These are phyloP conservation scores for Drechslera avenae DNA, from an alignment of 2,329 filamentous ascomycete species.

Conservation along the genomic window DNA sequence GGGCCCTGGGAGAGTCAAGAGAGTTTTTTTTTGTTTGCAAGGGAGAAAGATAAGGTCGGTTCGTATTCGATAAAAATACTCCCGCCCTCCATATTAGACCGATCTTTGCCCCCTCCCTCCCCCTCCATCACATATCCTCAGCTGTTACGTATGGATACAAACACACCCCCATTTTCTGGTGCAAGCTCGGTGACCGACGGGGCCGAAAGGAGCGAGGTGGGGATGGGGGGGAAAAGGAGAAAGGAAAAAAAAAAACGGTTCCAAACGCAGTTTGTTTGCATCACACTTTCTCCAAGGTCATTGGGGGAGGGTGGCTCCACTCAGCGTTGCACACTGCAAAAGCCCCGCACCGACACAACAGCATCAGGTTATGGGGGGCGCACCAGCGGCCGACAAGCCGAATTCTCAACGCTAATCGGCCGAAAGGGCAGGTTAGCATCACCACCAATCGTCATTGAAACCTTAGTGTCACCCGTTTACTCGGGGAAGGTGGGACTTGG, in stretches of 20 bases:
- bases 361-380: not conserved
- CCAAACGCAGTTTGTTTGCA: no score
- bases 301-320: constrained; percentile 1
- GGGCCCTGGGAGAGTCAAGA: no score
- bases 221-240: no score
- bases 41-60: not conserved
- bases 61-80: no score
- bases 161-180: not conserved
- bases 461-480: no score
- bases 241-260: no score
- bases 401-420: not conserved
- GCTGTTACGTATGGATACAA: constrained; percentile 1
- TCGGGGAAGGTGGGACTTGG: no score
- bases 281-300: no score
- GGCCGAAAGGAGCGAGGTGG: not conserved
- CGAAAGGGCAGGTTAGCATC: no score
- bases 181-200: not conserved
- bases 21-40: no score
- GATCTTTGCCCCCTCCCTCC: not conserved
- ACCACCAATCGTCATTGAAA: no score
- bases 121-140: not conserved
- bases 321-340: not conserved
- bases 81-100: no score
- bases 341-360: constrained; percentile 1
- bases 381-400: constrained; percentile 4